phyloP scores from a whole-genome alignment of 2,329 filamentous ascomycete genomes.

The Venturia effusa region DNA sequence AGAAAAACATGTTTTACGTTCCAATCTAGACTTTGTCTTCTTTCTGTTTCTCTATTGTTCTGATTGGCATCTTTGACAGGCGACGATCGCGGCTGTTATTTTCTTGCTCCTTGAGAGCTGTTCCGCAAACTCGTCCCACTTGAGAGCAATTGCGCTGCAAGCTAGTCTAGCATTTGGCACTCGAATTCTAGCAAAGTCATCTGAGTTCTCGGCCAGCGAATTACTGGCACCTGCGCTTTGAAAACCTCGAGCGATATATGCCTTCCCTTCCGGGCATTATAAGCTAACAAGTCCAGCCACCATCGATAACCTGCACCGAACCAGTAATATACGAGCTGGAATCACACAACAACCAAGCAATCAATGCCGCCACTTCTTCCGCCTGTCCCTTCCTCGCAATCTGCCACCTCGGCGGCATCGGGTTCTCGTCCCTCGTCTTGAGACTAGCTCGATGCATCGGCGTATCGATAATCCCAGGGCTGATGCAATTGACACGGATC shows the following conservation, averaged over 20 bases:
- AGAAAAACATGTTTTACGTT: no score
- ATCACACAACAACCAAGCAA: slow-evolving; percentile 37
- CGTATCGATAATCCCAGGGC: slow-evolving; percentile 22
- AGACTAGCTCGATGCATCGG: slow-evolving; percentile 1
- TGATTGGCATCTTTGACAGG: background rate
- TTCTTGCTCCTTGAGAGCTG: background rate
- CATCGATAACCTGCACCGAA: slow-evolving; percentile 28
- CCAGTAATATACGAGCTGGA: slow-evolving; percentile 37
- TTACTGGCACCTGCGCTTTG: no score
- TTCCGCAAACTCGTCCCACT: background rate
- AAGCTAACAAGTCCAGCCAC: slow-evolving; percentile 6
- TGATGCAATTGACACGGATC: slow-evolving; percentile 23
- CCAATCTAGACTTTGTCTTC: no score
- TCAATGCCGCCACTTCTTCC: slow-evolving; percentile 31
- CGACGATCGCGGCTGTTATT: background rate
- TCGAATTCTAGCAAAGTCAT: no score
- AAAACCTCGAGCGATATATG: no score
- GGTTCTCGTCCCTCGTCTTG: background rate
- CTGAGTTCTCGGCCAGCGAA: no score
- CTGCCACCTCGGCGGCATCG: slow-evolving; percentile 6
- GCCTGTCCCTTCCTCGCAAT: slow-evolving; percentile 18
- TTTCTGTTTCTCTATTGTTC: no score
- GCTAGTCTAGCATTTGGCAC: no score
- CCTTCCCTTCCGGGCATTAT: background rate
- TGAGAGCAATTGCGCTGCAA: no score